Evolutionary conservation across 257 asterid genomes (phyloP).

Genomic region (Solanum microdontum): DNA sequence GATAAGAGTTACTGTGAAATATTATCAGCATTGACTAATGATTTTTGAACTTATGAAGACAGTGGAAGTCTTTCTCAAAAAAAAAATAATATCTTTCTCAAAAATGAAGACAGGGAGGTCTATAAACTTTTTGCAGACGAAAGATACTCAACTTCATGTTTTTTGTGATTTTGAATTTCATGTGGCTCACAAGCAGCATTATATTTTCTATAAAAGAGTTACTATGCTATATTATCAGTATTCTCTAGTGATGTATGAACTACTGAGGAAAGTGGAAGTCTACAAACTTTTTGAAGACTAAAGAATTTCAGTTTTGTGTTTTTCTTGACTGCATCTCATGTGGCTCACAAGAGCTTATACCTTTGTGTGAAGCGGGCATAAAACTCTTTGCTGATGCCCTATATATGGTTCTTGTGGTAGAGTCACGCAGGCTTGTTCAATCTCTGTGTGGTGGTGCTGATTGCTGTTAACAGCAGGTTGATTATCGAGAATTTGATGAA

Average conservation of each 20-base stretch:
- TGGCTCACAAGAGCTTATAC: neutral
- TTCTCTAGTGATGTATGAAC: neutral
- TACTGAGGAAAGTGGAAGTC: neutral
- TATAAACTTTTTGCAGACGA: neutral
- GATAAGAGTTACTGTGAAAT: neutral
- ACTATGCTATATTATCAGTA: neutral
- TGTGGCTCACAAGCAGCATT: neutral
- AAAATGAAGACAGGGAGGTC: neutral
- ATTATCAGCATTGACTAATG: neutral
- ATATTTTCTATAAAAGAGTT: neutral
- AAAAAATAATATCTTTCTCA: too few relatives aligned
- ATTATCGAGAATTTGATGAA: constrained; percentile 94
- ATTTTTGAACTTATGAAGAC: neutral
- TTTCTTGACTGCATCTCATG: neutral
- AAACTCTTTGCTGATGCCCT: neutral
- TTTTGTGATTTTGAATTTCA: neutral
- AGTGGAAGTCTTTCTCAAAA: neutral
- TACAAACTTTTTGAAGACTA: neutral
- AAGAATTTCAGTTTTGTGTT: neutral
- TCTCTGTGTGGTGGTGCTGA: constrained; percentile 97
- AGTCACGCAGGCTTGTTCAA: constrained; percentile 99
- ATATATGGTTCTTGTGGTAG: constrained; percentile 38
- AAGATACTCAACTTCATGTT: neutral
- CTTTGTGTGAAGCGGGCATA: neutral
- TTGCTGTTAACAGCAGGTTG: constrained; percentile 96